Base-by-base conservation (phyloP, 192 early-diverging fungal species). In the Rhizophagus clarus region DNA sequence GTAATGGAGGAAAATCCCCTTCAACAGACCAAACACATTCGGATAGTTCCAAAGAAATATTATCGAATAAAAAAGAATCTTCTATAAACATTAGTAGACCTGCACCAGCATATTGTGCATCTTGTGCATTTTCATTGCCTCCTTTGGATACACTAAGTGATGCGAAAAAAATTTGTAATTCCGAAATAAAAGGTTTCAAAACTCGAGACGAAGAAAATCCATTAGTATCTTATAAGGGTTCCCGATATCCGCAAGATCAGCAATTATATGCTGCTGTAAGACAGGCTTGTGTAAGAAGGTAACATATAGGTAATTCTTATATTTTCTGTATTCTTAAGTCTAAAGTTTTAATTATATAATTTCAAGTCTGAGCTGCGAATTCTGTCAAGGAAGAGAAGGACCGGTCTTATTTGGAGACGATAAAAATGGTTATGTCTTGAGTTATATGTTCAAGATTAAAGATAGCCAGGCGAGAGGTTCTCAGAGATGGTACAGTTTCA, bases 361-460 rank as follows among this genome's bases (percentile, higher is more conserved):
- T 37, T 42, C 49, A 71, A 92, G 91, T 49, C 82, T 92, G 32
- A 92, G 89, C 72, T 83, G 86, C 56, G 91, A 92, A 51, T 90
- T 90, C 20, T 90, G 88, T 68, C 90, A 88, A 47, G 90, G 91
- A 17, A 81, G 87, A 60, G 91, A 92, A 72, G 91, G 91, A 1
- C 86, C 91, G 1, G 88, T 92, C 12, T 84, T 92, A 76, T 92
- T 92, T 90, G 91, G 91, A 31, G 91, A 92, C 76, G 89, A 91
- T 28, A 81, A 86, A 47, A 89, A 89, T 74, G 91, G 91, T 28
- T 91, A 91, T 85, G 90, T 90, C n/a, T 86, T 92, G 77, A 88
- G 87, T 31, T 92, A 92, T 80, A 91, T 92, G 86, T 92, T 92
- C 83, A 92, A 90, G 69, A 81, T 92, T 63, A 83, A 85, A 20